Base-by-base conservation (phyloP, 1,284 basidiomycete species). In the Ganoderma boninense region DNA sequence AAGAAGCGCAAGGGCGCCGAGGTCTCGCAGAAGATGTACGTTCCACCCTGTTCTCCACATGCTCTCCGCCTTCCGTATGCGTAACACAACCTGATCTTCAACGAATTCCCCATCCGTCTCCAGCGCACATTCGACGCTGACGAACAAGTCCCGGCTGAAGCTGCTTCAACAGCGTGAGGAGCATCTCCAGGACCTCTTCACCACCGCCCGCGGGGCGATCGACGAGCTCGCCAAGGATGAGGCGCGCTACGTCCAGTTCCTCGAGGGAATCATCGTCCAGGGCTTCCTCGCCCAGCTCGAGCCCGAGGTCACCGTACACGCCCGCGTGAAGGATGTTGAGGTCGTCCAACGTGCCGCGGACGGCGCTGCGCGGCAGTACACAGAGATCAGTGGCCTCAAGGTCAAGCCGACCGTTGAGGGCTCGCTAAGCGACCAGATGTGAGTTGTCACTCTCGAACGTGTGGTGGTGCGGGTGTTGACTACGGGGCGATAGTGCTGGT, bases 1-100 rank as follows among this genome's bases (percentile, higher is more conserved):
- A 97, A 97, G 91, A 97, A 96, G 85, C 89, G 90, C 77, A 98
- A 98, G 82, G 94, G 94, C 71, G 92, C 92, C 26, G 95, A 98
- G 81, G 92, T 95, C 18, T 89, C 96, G 59, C 95, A 97, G 88
- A 98, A 97, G 87, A 98, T 98, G 96, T 97, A 80, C 73, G 92
- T 83, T 32, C 40, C 23, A 52, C n/a, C 62, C 32, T 23, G 14
- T 20, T 46, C 20, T 46, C 16, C 44, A 46, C 43, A 14, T 43
- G 43, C 29, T 42, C 32, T 69, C 69, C 2, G 69, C 23, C 67
- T 35, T 26, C 46, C 14, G 6, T 26, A 65, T 32, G 7, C 54
- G n/a, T 43, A 6, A 44, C 23, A 49, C 23, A 14, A 66, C 42
- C 23, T 52, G 13, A 18, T 26, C 38, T 38, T 38, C 38, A 38